A percentile compares a stretch with the other conserved stretches of the same genome.
phyloP scores from a whole-genome alignment of 768 basidiomycete species.

The Hygrophoropsis aurantiaca region DNA sequence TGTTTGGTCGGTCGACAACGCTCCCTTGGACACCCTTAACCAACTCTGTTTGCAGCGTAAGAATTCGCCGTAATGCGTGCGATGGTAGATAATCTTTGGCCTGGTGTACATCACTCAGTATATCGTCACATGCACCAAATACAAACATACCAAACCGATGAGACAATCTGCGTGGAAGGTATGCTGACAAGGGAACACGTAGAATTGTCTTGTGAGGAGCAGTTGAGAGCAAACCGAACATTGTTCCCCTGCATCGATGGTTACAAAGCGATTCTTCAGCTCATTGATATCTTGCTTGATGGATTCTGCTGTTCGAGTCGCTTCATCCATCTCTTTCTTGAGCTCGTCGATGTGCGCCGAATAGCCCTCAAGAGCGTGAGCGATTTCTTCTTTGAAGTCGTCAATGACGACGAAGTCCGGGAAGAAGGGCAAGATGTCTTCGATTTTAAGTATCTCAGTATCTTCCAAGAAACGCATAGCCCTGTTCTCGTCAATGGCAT shows the following conservation, averaged over 20 bases:
- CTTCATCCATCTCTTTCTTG: constrained; percentile 95
- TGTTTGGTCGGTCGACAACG: constrained; percentile 32
- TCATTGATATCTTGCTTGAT: constrained; percentile 90
- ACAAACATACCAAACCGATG: constrained; percentile 77
- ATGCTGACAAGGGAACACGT: constrained; percentile 98
- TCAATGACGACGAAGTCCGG: constrained; percentile 99
- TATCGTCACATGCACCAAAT: neutral
- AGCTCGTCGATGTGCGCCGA: constrained; percentile 86
- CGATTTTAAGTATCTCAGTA: constrained; percentile 93
- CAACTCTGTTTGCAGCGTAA: constrained; percentile 82
- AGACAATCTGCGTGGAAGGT: constrained; percentile 97
- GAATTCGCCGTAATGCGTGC: constrained; percentile 77
- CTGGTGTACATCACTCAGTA: constrained; percentile 40
- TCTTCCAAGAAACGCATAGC: constrained; percentile 97
- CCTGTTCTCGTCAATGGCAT: constrained; percentile 40
- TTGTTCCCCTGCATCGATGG: constrained; percentile 82
- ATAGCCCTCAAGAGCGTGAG: constrained; percentile 92
- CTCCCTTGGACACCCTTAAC: constrained; percentile 49
- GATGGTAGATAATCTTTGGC: constrained; percentile 91
- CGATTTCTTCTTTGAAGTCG: constrained; percentile 99
- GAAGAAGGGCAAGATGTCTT: constrained; percentile 99
- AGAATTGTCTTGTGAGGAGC: constrained; percentile 88
- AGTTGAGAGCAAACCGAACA: constrained; percentile 79
- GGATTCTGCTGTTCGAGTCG: constrained; percentile 86
- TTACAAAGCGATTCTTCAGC: constrained; percentile 87